Evolutionary conservation across 1,139 yeast genomes (phyloP).

Genomic region (Debaryomyces udenii): DNA sequence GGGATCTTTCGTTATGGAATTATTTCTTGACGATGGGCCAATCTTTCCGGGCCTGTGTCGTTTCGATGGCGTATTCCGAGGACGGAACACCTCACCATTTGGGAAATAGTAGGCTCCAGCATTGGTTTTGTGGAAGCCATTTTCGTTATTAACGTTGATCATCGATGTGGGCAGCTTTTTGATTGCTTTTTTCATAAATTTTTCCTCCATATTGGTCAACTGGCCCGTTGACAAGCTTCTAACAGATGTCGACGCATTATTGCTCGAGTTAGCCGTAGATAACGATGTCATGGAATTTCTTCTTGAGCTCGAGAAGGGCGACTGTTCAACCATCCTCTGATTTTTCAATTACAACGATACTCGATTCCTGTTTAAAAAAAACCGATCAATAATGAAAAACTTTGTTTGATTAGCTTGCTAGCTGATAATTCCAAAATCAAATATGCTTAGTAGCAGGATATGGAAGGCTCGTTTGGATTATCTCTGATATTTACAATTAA

Average conservation of each 20-base stretch:
- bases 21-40: conserved; percentile 2
- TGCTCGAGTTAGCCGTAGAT: conserved; percentile 24
- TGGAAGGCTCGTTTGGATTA: not conserved
- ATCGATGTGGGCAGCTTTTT: conserved; percentile 21
- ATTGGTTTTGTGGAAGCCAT: conserved; percentile 22
- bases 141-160: conserved; percentile 1
- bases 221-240: conserved; percentile 46
- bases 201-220: conserved; percentile 40
- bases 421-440: not conserved
- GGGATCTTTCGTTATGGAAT: conserved; percentile 1
- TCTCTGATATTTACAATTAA: not conserved
- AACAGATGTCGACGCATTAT: conserved; percentile 14
- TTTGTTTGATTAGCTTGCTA: not conserved
- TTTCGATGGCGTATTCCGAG: conserved; percentile 42
- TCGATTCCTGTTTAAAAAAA: not conserved
- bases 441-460: not conserved
- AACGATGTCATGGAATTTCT: conserved; percentile 35
- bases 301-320: conserved; percentile 1
- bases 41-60: conserved; percentile 43
- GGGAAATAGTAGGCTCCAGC: conserved; percentile 50
- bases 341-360: not conserved
- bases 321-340: conserved; percentile 4
- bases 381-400: not conserved
- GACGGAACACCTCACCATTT: conserved; percentile 58
- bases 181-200: conserved; percentile 37